Evolutionary conservation across 148 eudicot genomes (phyloP).

Genomic region (Euryodendron excelsum): DNA sequence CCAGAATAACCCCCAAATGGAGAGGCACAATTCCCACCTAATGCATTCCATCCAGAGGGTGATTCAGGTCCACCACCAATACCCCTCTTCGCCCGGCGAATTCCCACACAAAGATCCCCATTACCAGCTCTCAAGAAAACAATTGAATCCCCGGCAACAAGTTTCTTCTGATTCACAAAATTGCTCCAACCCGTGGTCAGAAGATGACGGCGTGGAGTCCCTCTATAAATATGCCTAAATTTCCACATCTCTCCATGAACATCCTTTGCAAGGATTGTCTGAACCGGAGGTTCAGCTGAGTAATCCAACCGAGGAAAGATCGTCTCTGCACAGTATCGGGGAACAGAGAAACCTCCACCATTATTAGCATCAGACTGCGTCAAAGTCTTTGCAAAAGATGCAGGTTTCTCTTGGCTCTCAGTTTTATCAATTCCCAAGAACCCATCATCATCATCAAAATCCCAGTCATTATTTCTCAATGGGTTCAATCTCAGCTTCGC

Average conservation of each 20-base stretch:
- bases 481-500: slow-evolving; percentile 64
- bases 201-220: slow-evolving; percentile 90
- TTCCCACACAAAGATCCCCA: slow-evolving; percentile 87
- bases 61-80: slow-evolving; percentile 52
- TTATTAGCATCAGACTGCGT: slow-evolving; percentile 97
- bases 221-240: slow-evolving; percentile 92
- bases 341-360: slow-evolving; percentile 93
- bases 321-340: slow-evolving; percentile 92
- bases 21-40: slow-evolving; percentile 29
- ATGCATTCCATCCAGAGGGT: slow-evolving; percentile 54
- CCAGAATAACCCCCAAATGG: slow-evolving; percentile 40
- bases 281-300: slow-evolving; percentile 88
- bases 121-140: slow-evolving; percentile 78
- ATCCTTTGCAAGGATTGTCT: slow-evolving; percentile 75
- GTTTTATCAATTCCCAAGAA: slow-evolving; percentile 23
- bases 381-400: slow-evolving; percentile 82
- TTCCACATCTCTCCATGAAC: slow-evolving; percentile 87
- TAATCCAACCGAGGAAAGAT: slow-evolving; percentile 83
- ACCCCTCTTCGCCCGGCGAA: slow-evolving; percentile 78
- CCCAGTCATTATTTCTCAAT: slow-evolving; percentile 30
- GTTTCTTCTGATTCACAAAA: slow-evolving; percentile 88
- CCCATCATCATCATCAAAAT: slow-evolving; percentile 30
- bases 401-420: slow-evolving; percentile 50
- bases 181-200: slow-evolving; percentile 92
- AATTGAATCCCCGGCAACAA: slow-evolving; percentile 87